These are phyloP conservation scores for Carex parvula DNA, from an alignment of 176 grass and related monocot genomes.

Conservation along the genomic window DNA sequence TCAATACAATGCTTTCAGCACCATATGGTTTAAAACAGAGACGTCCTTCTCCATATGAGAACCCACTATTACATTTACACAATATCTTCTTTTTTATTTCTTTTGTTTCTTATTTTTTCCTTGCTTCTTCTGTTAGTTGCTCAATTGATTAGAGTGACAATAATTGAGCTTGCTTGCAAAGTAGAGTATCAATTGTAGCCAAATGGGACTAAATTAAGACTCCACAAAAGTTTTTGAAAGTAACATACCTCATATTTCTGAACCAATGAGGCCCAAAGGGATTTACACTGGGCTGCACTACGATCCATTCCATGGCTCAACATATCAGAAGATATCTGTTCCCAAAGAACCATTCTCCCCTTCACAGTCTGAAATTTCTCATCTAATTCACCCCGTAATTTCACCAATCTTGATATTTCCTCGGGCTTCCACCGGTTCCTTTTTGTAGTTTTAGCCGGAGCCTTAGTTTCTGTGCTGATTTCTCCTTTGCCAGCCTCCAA, in stretches of 20 bases:
- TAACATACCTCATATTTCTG: slow-evolving; percentile 87
- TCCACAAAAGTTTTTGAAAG: not conserved
- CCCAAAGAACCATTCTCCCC: slow-evolving; percentile 95
- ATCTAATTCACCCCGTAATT: slow-evolving; percentile 64
- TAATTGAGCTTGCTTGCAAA: not conserved
- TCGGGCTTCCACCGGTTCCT: slow-evolving; percentile 95
- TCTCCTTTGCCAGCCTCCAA: slow-evolving; percentile 7
- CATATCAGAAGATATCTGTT: slow-evolving; percentile 70
- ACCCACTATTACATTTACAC: not conserved
- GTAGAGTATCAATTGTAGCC: not conserved
- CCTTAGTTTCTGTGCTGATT: slow-evolving; percentile 12
- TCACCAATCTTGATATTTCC: slow-evolving; percentile 77
- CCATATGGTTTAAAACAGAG: not conserved
- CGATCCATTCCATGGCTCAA: slow-evolving; percentile 62
- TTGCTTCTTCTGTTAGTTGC: not conserved
- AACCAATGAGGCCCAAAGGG: slow-evolving; percentile 86
- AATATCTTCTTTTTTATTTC: not conserved
- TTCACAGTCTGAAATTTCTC: slow-evolving; percentile 75
- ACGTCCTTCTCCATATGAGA: not conserved
- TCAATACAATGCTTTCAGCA: not conserved
- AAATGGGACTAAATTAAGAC: not conserved
- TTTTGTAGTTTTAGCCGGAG: slow-evolving; percentile 41
- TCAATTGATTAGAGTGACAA: slow-evolving; percentile 5
- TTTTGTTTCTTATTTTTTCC: not conserved
- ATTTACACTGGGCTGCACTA: slow-evolving; percentile 81